Evolutionary conservation across 306 rosid genomes (phyloP).

Genomic region (Corylus americana): DNA sequence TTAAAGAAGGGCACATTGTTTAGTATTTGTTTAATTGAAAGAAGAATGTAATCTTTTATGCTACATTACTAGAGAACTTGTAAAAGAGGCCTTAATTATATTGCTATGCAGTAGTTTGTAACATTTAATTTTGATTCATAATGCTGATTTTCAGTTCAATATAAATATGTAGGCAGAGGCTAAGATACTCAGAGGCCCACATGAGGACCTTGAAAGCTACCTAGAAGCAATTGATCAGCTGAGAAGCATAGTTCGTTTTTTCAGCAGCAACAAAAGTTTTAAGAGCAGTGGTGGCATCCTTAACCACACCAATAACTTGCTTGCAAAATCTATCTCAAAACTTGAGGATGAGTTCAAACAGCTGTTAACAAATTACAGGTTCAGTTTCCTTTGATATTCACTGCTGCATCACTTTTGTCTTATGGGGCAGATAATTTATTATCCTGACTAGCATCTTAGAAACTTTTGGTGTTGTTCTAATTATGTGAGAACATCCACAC

Average conservation of each 20-base stretch:
- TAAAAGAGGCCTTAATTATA: background rate
- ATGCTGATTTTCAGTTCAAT: conserved; percentile 3
- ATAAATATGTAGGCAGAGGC: conserved; percentile 80
- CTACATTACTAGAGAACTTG: no score
- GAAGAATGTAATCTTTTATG: no score
- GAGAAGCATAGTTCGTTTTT: conserved; percentile 57
- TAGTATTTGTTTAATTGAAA: no score
- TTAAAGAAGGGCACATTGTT: no score
- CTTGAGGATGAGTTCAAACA: conserved; percentile 90
- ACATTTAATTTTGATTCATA: background rate
- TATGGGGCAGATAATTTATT: background rate
- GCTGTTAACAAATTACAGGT: conserved; percentile 86
- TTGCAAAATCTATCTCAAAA: conserved; percentile 84
- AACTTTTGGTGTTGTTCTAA: background rate
- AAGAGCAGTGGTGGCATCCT: conserved; percentile 61
- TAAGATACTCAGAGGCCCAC: conserved; percentile 91
- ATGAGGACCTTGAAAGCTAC: conserved; percentile 92
- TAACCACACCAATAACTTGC: conserved; percentile 74
- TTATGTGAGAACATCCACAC: background rate
- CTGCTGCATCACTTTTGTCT: background rate
- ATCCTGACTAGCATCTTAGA: background rate
- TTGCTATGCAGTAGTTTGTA: background rate
- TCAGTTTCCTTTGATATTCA: conserved; percentile 17
- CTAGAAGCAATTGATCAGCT: conserved; percentile 83
- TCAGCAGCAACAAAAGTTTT: conserved; percentile 60